A percentile compares a stretch with the other conserved stretches of the same genome.
Evolutionary conservation across 768 basidiomycete species (phyloP).

Genomic region (Xerocomellus amylosporus): DNA sequence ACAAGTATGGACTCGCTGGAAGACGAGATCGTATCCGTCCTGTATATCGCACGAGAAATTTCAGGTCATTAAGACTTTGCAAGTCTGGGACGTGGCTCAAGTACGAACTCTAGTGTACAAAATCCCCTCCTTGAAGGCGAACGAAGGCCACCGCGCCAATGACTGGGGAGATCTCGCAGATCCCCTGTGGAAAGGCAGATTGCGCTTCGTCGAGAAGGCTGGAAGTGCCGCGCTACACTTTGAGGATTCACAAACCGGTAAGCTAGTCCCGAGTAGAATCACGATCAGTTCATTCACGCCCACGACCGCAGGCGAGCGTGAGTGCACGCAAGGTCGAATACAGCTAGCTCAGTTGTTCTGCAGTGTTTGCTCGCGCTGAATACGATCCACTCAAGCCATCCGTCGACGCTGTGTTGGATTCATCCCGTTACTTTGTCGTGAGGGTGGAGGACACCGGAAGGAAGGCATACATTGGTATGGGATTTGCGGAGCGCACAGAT

Average conservation of each 20-base stretch:
- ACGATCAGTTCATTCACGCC: constrained; percentile 1
- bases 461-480: constrained; percentile 93
- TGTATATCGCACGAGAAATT: constrained; percentile 88
- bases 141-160: constrained; percentile 88
- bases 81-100: constrained; percentile 17
- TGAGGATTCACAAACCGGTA: constrained; percentile 80
- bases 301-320: constrained; percentile 60
- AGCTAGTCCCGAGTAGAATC: constrained; percentile 21
- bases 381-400: constrained; percentile 77
- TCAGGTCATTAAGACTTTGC: constrained; percentile 56
- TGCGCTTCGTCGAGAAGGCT: constrained; percentile 80
- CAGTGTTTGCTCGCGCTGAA: constrained; percentile 84
- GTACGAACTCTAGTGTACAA: constrained; percentile 66
- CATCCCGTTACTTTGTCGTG: constrained; percentile 92
- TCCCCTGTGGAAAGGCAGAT: constrained; percentile 89
- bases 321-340: constrained; percentile 25
- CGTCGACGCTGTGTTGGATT: constrained; percentile 95
- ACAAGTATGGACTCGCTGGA: constrained; percentile 50
- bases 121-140: constrained; percentile 81
- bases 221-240: constrained; percentile 67
- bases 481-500: constrained; percentile 83
- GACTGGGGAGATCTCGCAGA: constrained; percentile 87
- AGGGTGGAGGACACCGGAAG: constrained; percentile 84
- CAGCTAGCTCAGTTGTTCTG: constrained; percentile 4
- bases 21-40: constrained; percentile 85